Evolutionary conservation across 257 asterid genomes (phyloP), one percentile per base, ranked within the genome.

Genomic region (Marsdenia floribunda): DNA sequence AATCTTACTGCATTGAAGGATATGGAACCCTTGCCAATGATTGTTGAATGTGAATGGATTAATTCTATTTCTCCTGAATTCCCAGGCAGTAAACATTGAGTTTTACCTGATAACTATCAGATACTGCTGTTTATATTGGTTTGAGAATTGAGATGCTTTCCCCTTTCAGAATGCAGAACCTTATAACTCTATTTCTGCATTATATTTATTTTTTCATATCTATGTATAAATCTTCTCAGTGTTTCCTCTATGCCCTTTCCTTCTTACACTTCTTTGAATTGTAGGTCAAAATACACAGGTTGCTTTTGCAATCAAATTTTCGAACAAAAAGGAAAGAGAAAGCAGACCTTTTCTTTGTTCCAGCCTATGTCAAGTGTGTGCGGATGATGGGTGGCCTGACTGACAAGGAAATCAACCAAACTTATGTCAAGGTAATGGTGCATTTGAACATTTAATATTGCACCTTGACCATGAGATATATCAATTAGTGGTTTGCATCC

Each of bases 281-380:
- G 64, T 82, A 94, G 97, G 99, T 94, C 80, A 94, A 94, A 82
- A 87, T 92, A 81, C 97, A 94, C 73, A 88, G 80, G 87, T 78
- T 92, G 89, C 91, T 94, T 65, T 82, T 85, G 80, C 88, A 86
- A 82, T 92, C 96, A 58, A 85, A 90, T 68, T 83, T 84, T 50
- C 90, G 96, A 64, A 92, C 99, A 57, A 79, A 80, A 73, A 87
- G 71, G 76, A 94, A 92, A 86, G 92, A 88, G 75, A 91, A 88
- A 72, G 99, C 98, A 8, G 96, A 92, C 81, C 81, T 94, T 76
- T 94, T 94, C 83, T 92, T 94, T 70, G 97, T 92, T 82, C 97
- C 99, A 5, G 80, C 90, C 71, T 94, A 94, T 82, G 91, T 89
- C 63, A 94, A 94, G 82, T 94, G 97, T 81, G 97, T 90, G 13